phyloP scores from a whole-genome alignment of 2,329 filamentous ascomycete species.

The Pseudopyrenochaeta lycopersici region DNA sequence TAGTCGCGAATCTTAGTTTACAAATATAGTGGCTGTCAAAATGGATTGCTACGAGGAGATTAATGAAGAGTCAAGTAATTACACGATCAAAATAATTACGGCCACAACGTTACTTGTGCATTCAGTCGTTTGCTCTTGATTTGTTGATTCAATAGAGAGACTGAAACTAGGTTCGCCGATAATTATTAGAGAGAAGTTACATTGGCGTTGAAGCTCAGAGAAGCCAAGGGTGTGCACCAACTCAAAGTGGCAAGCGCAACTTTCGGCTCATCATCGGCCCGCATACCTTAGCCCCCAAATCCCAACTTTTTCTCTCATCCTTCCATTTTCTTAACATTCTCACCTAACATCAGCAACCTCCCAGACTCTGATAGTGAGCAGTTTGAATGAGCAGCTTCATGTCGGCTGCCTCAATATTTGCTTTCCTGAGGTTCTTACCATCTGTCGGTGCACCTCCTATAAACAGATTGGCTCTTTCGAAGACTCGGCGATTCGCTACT shows the following conservation, averaged over 20 bases:
- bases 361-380: background rate
- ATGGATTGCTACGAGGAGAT: no score
- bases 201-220: no score
- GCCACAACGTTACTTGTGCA: no score
- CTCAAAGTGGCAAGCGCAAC: conserved; percentile 3
- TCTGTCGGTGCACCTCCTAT: conserved; percentile 4
- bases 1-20: no score
- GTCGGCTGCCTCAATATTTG: background rate
- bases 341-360: conserved; percentile 3
- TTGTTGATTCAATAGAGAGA: no score
- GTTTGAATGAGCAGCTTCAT: background rate
- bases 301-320: background rate
- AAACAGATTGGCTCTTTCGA: conserved; percentile 78
- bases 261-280: conserved; percentile 13
- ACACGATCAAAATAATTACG: no score
- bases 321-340: background rate
- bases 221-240: background rate
- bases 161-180: no score
- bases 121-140: no score
- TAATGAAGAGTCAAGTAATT: no score
- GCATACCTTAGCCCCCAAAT: conserved; percentile 2
- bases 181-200: no score
- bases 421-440: background rate
- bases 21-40: no score
- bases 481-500: conserved; percentile 78